Evolutionary conservation across 108 stramenopile species (phyloP), one percentile per base, ranked within the genome.

Genomic region (Fragilaria radians): DNA sequence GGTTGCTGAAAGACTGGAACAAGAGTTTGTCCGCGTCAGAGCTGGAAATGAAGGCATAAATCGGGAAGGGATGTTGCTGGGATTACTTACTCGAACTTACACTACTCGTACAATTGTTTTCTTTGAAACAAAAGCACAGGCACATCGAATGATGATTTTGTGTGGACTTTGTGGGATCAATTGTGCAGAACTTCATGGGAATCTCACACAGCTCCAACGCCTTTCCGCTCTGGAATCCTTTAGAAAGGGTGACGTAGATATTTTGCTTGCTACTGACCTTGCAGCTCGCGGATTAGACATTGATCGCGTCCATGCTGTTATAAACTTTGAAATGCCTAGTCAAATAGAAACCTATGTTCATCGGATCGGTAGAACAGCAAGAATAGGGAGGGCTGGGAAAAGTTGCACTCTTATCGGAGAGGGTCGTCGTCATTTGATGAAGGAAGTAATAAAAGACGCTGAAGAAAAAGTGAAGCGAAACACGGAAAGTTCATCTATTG

Each of bases 271-370:
- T 4, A 99, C 99, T 22, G 99, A 99, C 66, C 66, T 99, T 26
- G 99, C 98, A 30, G 97, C 97, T 2, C 76, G 98, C 21, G 99
- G 98, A 33, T 66, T 92, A 28, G 97, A 99, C 61, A 85, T 99
- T 48, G 71, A 76, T 31, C 81, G 86, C 32, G 93, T 99, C 5
- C 77, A 88, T 48, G 79, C 93, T 25, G 99, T 99, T 0, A 80
- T 99, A 58, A 97, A 99, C 71, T 93, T 86, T 59, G 97, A 99
- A 66, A 96, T 98, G 95, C 98, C 99, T 0, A 74, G 81, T 53
- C 77, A 96, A 33, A 74, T 95, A 7, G 83, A 82, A 28, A 95
- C 95, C 1, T 99, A 98, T 71, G 89, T 97, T 22, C 98, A 99
- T 74, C 75, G 99, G 2, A 94, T 97, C 48, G 98, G 98, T 3